A percentile compares a stretch with the other conserved stretches of the same genome.
Conservation (phyloP, 441 rosid genomes). For the Aquilaria agallochum region DNA sequence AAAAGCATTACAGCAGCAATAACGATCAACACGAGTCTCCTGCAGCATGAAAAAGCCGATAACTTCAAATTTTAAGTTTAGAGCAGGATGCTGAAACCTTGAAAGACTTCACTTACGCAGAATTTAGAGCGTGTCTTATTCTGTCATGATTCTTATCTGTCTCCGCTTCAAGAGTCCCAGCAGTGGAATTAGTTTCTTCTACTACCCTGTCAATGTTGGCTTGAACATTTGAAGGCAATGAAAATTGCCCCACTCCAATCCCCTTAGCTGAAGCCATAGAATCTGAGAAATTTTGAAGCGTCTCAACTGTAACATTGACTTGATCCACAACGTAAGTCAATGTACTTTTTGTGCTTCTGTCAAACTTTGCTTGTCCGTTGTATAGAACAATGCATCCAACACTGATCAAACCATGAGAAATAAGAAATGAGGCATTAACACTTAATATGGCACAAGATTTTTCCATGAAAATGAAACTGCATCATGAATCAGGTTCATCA, state of each 20-base stretch:
- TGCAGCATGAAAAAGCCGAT: slow-evolving; percentile 18
- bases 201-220: slow-evolving; percentile 26
- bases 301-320: slow-evolving; percentile 29
- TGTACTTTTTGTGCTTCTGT: slow-evolving; percentile 33
- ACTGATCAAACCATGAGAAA: slow-evolving; percentile 19
- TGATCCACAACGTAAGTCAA: slow-evolving; percentile 45
- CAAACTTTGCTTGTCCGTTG: slow-evolving; percentile 52
- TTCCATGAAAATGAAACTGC: neutral
- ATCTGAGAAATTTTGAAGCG: slow-evolving; percentile 35
- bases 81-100: slow-evolving; percentile 26
- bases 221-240: slow-evolving; percentile 41
- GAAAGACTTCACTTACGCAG: slow-evolving; percentile 1
- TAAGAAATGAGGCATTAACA: neutral
- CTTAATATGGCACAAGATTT: neutral
- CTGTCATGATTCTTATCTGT: neutral
- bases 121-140: neutral
- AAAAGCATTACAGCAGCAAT: slow-evolving; percentile 52
- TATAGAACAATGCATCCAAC: slow-evolving; percentile 51
- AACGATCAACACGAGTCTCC: slow-evolving; percentile 45
- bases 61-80: slow-evolving; percentile 13
- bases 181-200: neutral
- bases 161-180: neutral
- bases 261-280: slow-evolving; percentile 43
- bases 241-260: slow-evolving; percentile 24
- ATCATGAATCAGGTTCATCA: too few species aligned